Conservation (phyloP, 495 filamentous ascomycete species). For the Chlorociboria aeruginascens region DNA sequence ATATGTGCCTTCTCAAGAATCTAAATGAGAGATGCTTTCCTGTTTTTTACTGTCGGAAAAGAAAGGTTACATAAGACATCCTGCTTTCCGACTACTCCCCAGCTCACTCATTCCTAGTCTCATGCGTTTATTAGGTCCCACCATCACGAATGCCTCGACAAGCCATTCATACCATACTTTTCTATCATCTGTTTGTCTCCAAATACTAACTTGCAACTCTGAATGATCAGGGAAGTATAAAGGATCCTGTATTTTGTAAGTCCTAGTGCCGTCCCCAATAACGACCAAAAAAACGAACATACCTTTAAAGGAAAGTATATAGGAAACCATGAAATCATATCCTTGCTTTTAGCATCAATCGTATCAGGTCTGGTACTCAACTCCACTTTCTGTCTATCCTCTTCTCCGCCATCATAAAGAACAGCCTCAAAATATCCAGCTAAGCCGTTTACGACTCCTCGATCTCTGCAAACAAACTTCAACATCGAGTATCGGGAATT, state of each 20-base stretch:
- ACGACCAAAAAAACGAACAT: constrained; percentile 17
- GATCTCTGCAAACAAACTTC: constrained; percentile 55
- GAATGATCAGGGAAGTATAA: constrained; percentile 76
- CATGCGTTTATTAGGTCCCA: constrained; percentile 48
- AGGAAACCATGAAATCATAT: constrained; percentile 99
- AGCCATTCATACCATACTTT: constrained; percentile 99
- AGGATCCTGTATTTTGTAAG: constrained; percentile 46
- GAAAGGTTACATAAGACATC: constrained; percentile 68
- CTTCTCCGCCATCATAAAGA: constrained; percentile 47
- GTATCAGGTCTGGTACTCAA: constrained; percentile 86
- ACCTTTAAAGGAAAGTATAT: constrained; percentile 97
- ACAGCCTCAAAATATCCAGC: constrained; percentile 94
- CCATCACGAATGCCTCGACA: constrained; percentile 65
- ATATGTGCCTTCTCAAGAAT: neutral
- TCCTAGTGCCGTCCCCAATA: constrained; percentile 7
- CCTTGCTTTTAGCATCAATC: constrained; percentile 82
- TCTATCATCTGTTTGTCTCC: constrained; percentile 83
- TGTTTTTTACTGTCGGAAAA: neutral
- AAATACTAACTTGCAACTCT: constrained; percentile 84
- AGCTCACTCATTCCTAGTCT: constrained; percentile 72
- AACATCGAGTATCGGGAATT: constrained; percentile 69
- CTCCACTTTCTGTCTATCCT: constrained; percentile 46
- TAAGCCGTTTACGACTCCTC: constrained; percentile 81
- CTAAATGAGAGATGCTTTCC: neutral
- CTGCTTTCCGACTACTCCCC: constrained; percentile 81